phyloP scores from a whole-genome alignment of 805 yeast species.

The Saturnispora zaruensis region DNA sequence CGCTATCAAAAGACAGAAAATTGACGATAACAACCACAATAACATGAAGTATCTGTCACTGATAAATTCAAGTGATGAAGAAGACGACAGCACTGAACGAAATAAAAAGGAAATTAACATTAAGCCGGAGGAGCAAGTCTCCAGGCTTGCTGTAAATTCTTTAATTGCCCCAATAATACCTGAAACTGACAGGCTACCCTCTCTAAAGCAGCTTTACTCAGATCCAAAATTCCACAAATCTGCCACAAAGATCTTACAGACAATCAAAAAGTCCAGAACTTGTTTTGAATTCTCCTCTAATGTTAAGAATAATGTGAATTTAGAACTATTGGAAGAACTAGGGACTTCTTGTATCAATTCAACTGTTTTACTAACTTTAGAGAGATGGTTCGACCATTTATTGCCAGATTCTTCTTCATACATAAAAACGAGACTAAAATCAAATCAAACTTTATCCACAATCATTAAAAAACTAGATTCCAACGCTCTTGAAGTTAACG shows the following conservation, averaged over 20 bases:
- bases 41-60: not conserved
- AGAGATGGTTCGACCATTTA: conserved; percentile 48
- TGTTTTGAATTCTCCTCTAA: conserved; percentile 39
- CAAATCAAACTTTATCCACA: conserved; percentile 33
- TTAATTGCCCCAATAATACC: conserved; percentile 34
- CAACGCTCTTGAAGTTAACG: conserved; percentile 27
- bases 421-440: conserved; percentile 31
- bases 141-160: conserved; percentile 40
- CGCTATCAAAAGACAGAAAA: conserved; percentile 4
- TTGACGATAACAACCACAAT: not conserved
- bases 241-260: conserved; percentile 29
- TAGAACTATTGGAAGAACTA: conserved; percentile 42
- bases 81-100: not conserved
- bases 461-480: conserved; percentile 40
- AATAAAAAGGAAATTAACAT: not conserved
- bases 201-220: conserved; percentile 20
- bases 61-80: not conserved
- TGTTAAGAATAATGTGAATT: conserved; percentile 13
- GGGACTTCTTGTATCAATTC: conserved; percentile 51
- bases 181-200: conserved; percentile 18
- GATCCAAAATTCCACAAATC: conserved; percentile 23
- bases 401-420: conserved; percentile 48
- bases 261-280: conserved; percentile 54
- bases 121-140: conserved; percentile 22
- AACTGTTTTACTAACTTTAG: conserved; percentile 53